A percentile compares a stretch with the other conserved stretches of the same genome.
Conservation (phyloP, 176 grass and related monocot species). For the Tuctoria greenei region DNA sequence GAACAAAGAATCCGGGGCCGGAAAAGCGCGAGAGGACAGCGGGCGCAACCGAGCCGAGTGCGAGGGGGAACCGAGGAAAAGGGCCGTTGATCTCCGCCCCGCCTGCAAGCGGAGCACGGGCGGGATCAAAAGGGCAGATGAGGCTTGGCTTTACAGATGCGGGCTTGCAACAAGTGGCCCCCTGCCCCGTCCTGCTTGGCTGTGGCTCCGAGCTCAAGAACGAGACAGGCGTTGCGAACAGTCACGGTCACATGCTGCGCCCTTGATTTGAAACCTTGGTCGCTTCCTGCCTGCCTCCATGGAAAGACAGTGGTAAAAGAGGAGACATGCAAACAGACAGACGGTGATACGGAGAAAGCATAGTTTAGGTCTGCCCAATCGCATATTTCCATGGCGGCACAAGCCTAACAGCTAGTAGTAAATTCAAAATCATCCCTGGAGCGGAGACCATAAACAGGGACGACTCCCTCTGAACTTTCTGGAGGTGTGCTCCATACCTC, state of each 20-base stretch:
- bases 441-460: background rate
- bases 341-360: conserved; percentile 3
- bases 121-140: conserved; percentile 27
- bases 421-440: background rate
- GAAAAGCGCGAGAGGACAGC: conserved; percentile 28
- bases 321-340: background rate
- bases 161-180: conserved; percentile 45
- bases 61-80: conserved; percentile 23
- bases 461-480: background rate
- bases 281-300: conserved; percentile 28
- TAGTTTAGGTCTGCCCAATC: conserved; percentile 33
- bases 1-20: conserved; percentile 41
- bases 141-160: conserved; percentile 44
- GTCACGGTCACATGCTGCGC: conserved; percentile 41
- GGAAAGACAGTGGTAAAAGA: conserved; percentile 13
- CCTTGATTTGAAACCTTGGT: conserved; percentile 55
- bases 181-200: conserved; percentile 35
- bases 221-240: conserved; percentile 38
- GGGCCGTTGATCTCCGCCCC: conserved; percentile 12
- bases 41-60: conserved; percentile 34
- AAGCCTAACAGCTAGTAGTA: background rate
- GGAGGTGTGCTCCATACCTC: background rate
- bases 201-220: conserved; percentile 53
- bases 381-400: background rate
- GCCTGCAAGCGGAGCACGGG: conserved; percentile 40